phyloP scores from a whole-genome alignment of 805 yeast genomes.

The Zygoascus bituminiphila region DNA sequence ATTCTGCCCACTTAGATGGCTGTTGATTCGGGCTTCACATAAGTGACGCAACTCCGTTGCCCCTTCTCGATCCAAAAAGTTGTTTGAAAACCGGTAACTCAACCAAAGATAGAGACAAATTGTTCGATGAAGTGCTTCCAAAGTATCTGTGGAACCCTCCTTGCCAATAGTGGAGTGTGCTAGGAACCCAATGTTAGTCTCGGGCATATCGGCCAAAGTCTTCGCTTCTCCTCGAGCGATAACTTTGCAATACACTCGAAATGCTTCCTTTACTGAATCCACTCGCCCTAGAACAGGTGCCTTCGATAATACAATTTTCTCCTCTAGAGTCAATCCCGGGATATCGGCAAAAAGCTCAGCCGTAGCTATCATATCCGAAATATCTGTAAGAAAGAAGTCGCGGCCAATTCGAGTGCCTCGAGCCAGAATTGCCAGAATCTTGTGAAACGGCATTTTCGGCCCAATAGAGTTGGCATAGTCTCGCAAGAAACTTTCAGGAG shows the following conservation, averaged over 20 bases:
- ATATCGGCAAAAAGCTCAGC: conserved; percentile 39
- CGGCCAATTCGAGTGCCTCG: conserved; percentile 29
- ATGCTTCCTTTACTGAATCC: conserved; percentile 35
- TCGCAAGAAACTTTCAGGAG: conserved; percentile 64
- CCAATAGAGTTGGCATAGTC: conserved; percentile 57
- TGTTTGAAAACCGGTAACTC: conserved; percentile 75
- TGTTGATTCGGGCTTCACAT: conserved; percentile 53
- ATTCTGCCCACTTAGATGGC: conserved; percentile 19
- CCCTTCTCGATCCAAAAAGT: conserved; percentile 66
- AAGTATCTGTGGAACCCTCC: conserved; percentile 16
- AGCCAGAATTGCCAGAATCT: conserved; percentile 40
- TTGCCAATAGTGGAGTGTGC: neutral
- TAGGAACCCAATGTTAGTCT: conserved; percentile 14
- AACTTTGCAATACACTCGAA: conserved; percentile 41
- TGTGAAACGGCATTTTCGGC: conserved; percentile 37
- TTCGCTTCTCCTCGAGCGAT: conserved; percentile 48
- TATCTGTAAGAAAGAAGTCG: conserved; percentile 33
- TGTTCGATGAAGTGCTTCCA: conserved; percentile 62
- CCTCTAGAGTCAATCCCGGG: conserved; percentile 41
- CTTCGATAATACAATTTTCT: conserved; percentile 47
- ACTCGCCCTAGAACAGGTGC: conserved; percentile 48
- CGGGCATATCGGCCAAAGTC: conserved; percentile 45
- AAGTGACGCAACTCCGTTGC: conserved; percentile 62
- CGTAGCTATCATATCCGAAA: conserved; percentile 33
- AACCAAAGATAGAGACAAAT: conserved; percentile 76